A percentile compares a stretch with the other conserved stretches of the same genome.
These are phyloP conservation scores for Rickenella mellea DNA, from an alignment of 768 basidiomycete genomes.

Conservation along the genomic window DNA sequence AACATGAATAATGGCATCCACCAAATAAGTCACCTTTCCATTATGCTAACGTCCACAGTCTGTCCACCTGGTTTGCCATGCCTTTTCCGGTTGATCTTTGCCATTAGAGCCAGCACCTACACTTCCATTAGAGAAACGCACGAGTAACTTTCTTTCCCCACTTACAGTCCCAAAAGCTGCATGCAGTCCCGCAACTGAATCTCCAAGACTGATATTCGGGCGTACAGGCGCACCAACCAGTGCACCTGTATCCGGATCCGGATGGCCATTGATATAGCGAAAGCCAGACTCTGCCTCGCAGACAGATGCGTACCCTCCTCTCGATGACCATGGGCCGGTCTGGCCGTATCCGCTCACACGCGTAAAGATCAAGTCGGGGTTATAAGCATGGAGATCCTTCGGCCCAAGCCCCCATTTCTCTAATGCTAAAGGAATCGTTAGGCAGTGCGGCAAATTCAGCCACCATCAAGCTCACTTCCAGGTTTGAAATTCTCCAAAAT, in stretches of 20 bases:
- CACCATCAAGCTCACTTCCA: slow-evolving; percentile 39
- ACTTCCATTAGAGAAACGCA: not conserved
- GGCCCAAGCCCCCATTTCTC: slow-evolving; percentile 65
- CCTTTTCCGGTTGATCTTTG: slow-evolving; percentile 25
- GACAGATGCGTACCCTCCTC: slow-evolving; percentile 66
- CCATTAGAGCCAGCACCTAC: slow-evolving; percentile 53
- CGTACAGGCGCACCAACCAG: slow-evolving; percentile 55
- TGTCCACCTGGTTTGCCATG: slow-evolving; percentile 28
- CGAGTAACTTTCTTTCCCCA: not conserved
- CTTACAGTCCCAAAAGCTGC: slow-evolving; percentile 65
- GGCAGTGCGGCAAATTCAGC: not conserved
- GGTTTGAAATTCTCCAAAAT: slow-evolving; percentile 68
- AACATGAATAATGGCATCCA: not conserved
- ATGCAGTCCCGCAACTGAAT: slow-evolving; percentile 62
- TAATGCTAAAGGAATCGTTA: slow-evolving; percentile 33
- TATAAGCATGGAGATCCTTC: slow-evolving; percentile 50
- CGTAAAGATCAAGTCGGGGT: slow-evolving; percentile 84
- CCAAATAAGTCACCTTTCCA: slow-evolving; percentile 42
- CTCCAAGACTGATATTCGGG: slow-evolving; percentile 66
- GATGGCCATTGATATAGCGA: slow-evolving; percentile 61
- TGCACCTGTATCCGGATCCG: slow-evolving; percentile 40
- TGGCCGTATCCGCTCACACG: slow-evolving; percentile 75
- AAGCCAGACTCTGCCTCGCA: slow-evolving; percentile 73
- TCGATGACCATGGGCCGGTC: slow-evolving; percentile 62
- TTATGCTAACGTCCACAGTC: slow-evolving; percentile 68